Conservation (phyloP, 805 yeast genomes). For the Starmerella bombi region DNA sequence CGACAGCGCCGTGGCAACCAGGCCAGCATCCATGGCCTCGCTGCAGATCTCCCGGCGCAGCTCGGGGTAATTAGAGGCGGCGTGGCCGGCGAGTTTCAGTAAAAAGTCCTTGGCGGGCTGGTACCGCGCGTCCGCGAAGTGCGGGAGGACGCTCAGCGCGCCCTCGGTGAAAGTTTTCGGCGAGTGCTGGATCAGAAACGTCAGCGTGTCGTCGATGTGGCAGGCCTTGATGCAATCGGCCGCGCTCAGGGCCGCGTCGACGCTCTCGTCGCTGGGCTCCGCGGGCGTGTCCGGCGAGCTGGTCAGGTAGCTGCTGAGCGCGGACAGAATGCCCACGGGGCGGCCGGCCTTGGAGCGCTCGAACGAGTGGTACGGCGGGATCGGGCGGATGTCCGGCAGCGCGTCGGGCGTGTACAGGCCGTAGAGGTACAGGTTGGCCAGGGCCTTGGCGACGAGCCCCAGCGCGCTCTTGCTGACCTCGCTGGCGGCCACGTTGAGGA, state of each 20-base stretch:
- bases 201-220: constrained; percentile 43
- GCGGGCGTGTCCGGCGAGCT: constrained; percentile 74
- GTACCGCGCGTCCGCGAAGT: constrained; percentile 21
- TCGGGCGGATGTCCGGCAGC: constrained; percentile 31
- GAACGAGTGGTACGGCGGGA: constrained; percentile 52
- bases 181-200: constrained; percentile 28
- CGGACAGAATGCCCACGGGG: constrained; percentile 70
- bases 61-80: constrained; percentile 7
- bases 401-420: constrained; percentile 37
- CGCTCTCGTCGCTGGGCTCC: constrained; percentile 89
- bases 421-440: constrained; percentile 56
- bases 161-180: constrained; percentile 25
- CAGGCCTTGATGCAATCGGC: constrained; percentile 71
- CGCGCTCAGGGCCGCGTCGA: constrained; percentile 71
- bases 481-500: constrained; percentile 45
- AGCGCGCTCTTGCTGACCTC: constrained; percentile 40
- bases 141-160: constrained; percentile 25
- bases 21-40: constrained; percentile 9
- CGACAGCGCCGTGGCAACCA: constrained; percentile 10
- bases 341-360: constrained; percentile 48
- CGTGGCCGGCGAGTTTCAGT: constrained; percentile 22
- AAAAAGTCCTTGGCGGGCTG: constrained; percentile 23
- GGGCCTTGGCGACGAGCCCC: constrained; percentile 44
- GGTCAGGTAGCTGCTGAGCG: constrained; percentile 82
- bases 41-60: constrained; percentile 13